Percentiles rank a stretch among this genome's conserved stretches.
These are phyloP conservation scores for Macadamia tetraphylla DNA, from an alignment of 164 flowering plant species.

Conservation along the genomic window DNA sequence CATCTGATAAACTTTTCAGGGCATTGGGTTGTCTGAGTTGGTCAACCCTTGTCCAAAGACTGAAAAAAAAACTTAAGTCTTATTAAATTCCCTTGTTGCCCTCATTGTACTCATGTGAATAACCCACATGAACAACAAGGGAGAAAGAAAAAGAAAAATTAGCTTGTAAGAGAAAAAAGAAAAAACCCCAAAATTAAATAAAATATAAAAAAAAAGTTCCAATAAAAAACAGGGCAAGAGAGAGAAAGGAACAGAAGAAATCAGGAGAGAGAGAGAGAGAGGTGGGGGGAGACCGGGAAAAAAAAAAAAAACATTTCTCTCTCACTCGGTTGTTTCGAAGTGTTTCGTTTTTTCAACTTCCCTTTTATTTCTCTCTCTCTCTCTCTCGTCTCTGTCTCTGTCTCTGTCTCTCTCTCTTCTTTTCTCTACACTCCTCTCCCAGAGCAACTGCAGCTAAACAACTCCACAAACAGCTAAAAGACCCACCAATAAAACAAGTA, in stretches of 20 bases:
- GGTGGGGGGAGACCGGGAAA: slow-evolving; percentile 16
- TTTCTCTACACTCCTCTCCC: neutral
- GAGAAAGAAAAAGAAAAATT: slow-evolving; percentile 17
- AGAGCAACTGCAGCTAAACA: neutral
- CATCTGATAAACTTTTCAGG: slow-evolving; percentile 11
- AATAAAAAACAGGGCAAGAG: neutral
- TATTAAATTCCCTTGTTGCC: slow-evolving; percentile 35
- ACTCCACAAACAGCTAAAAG: neutral
- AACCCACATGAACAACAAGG: slow-evolving; percentile 34
- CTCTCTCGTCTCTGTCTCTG: no score
- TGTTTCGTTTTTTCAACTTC: slow-evolving; percentile 1
- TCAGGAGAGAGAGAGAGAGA: slow-evolving; percentile 2
- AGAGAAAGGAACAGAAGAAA: neutral
- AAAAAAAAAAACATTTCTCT: no score
- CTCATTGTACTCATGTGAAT: neutral
- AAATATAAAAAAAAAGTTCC: slow-evolving; percentile 14
- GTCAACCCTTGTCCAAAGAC: slow-evolving; percentile 32
- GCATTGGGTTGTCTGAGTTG: slow-evolving; percentile 14
- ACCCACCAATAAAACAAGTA: neutral
- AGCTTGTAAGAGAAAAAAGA: neutral
- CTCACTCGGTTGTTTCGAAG: slow-evolving; percentile 10
- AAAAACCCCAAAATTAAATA: neutral
- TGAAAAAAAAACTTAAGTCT: slow-evolving; percentile 12
- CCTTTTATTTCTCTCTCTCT: neutral
- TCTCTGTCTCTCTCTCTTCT: slow-evolving; percentile 9